These are phyloP conservation scores for Colletotrichum graminicola DNA, from an alignment of 2,329 filamentous ascomycete species.

Conservation along the genomic window DNA sequence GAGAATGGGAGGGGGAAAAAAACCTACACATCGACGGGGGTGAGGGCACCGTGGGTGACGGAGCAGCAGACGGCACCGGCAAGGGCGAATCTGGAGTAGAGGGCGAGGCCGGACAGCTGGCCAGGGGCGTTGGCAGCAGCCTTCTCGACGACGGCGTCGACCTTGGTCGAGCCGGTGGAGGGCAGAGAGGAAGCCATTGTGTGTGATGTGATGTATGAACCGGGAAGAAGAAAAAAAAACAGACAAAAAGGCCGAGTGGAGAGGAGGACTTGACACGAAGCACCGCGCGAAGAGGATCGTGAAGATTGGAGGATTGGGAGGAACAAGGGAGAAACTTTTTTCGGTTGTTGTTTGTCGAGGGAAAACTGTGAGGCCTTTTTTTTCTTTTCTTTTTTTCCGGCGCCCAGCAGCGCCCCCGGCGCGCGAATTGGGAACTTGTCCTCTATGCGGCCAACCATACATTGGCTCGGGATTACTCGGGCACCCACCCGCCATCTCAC, in stretches of 20 bases:
- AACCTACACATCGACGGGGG: conserved; percentile 99
- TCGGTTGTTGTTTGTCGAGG: conserved; percentile 17
- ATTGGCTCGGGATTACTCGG: conserved; percentile 44
- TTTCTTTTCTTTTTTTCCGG: conserved; percentile 12
- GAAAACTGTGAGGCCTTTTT: conserved; percentile 42
- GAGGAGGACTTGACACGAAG: conserved; percentile 44
- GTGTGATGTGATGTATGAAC: conserved; percentile 43
- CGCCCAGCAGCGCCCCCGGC: background rate
- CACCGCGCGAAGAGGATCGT: conserved; percentile 41
- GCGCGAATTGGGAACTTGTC: conserved; percentile 37
- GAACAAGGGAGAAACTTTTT: conserved; percentile 30
- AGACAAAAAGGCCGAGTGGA: conserved; percentile 52
- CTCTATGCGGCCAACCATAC: conserved; percentile 36
- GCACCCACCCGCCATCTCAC: conserved; percentile 26
- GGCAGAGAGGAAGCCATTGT: conserved; percentile 58
- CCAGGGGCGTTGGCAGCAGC: conserved; percentile 56
- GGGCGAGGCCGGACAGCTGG: conserved; percentile 67
- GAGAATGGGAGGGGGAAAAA: background rate
- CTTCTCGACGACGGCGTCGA: conserved; percentile 59
- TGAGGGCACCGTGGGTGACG: conserved; percentile 95
- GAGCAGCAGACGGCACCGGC: conserved; percentile 98
- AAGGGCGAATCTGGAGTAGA: conserved; percentile 97
- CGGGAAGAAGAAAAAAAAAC: conserved; percentile 25
- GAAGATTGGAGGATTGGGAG: conserved; percentile 16
- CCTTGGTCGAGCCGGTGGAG: conserved; percentile 57